A percentile compares a stretch with the other conserved stretches of the same genome.
Conservation (phyloP, 2,329 filamentous ascomycete genomes). For the Penicillium glabrum region DNA sequence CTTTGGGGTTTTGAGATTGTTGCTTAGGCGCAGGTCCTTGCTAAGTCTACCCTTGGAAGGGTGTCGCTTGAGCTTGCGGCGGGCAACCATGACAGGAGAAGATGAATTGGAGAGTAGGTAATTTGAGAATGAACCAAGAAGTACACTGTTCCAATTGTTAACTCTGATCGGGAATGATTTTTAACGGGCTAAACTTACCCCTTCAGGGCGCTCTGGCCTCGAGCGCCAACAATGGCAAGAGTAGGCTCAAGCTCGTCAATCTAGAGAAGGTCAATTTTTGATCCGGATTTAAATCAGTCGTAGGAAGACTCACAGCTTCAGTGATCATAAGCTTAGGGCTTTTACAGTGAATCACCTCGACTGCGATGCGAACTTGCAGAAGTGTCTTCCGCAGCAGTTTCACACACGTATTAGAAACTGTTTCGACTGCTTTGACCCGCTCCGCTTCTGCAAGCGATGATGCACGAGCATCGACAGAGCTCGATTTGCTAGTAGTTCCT, state of each 20-base stretch:
- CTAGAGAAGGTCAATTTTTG: constrained; percentile 31
- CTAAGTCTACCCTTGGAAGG: constrained; percentile 65
- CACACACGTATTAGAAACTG: constrained; percentile 82
- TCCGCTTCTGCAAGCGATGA: constrained; percentile 71
- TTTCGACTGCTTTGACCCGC: constrained; percentile 74
- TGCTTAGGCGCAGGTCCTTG: constrained; percentile 70
- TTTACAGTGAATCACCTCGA: constrained; percentile 98
- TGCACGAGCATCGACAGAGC: constrained; percentile 52
- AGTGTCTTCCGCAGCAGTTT: constrained; percentile 85
- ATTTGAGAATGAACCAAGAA: constrained; percentile 94
- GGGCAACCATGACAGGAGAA: constrained; percentile 95
- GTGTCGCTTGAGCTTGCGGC: constrained; percentile 85
- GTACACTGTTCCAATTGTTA: constrained; percentile 61
- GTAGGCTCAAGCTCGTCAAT: constrained; percentile 92
- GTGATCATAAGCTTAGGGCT: constrained; percentile 94
- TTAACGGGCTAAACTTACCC: constrained; percentile 59
- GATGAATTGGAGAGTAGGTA: constrained; percentile 96
- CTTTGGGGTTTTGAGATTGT: constrained; percentile 74
- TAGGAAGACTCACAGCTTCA: constrained; percentile 65
- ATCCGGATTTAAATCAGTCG: not conserved
- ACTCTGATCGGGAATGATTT: not conserved
- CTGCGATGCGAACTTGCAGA: constrained; percentile 86
- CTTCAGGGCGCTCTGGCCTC: constrained; percentile 88
- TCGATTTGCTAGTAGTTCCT: constrained; percentile 38
- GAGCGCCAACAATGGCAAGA: constrained; percentile 86